Evolutionary conservation across 768 basidiomycete genomes (phyloP).

Genomic region (Collybia mongolica): DNA sequence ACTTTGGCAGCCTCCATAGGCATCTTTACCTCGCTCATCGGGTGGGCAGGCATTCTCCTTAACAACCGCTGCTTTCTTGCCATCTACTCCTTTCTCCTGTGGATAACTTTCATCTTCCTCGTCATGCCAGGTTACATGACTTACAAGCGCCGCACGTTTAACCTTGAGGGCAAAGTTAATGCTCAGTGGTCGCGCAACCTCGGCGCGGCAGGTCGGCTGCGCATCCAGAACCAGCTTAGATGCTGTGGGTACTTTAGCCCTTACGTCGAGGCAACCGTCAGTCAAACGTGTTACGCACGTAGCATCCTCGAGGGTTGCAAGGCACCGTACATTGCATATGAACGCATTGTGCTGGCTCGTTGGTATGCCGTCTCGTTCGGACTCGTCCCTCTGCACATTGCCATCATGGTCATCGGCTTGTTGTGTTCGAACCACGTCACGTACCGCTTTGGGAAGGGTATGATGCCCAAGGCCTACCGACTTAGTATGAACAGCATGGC

Average conservation of each 20-base stretch:
- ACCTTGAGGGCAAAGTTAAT: slow-evolving; percentile 81
- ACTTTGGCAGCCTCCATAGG: slow-evolving; percentile 62
- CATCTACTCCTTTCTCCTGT: slow-evolving; percentile 72
- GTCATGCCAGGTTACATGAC: slow-evolving; percentile 76
- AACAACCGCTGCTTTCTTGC: slow-evolving; percentile 85
- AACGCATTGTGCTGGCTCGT: slow-evolving; percentile 48
- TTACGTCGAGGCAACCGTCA: slow-evolving; percentile 76
- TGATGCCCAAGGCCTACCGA: slow-evolving; percentile 84
- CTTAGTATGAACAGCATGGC: slow-evolving; percentile 74
- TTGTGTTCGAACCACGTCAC: slow-evolving; percentile 84
- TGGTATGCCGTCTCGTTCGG: slow-evolving; percentile 71
- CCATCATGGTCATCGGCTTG: slow-evolving; percentile 59
- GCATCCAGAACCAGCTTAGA: slow-evolving; percentile 70
- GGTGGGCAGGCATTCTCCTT: slow-evolving; percentile 78
- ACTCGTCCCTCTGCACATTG: slow-evolving; percentile 67
- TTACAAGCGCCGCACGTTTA: slow-evolving; percentile 73
- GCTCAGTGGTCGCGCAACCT: slow-evolving; percentile 69
- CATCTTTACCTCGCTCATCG: slow-evolving; percentile 65
- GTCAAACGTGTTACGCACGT: slow-evolving; percentile 72
- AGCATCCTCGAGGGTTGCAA: slow-evolving; percentile 77
- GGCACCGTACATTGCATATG: slow-evolving; percentile 54
- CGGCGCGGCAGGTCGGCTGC: slow-evolving; percentile 56
- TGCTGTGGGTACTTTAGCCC: slow-evolving; percentile 85
- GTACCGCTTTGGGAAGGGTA: slow-evolving; percentile 84
- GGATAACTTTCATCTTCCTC: slow-evolving; percentile 71